These are phyloP conservation scores for Neohortaea acidophila DNA, from an alignment of 495 filamentous ascomycete species.

Conservation along the genomic window DNA sequence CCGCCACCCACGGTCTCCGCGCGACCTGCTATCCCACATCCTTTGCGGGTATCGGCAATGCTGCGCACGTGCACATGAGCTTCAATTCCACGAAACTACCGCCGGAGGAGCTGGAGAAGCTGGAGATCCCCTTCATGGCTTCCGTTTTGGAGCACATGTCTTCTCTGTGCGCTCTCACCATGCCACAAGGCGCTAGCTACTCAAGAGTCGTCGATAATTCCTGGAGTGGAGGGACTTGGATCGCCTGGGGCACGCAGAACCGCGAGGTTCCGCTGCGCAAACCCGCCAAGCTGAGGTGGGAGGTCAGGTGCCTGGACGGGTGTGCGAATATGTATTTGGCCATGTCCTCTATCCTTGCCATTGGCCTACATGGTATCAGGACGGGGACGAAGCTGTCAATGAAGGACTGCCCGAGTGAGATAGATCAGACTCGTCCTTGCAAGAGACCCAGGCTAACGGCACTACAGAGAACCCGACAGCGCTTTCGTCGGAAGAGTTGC, in stretches of 20 bases:
- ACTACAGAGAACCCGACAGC: conserved; percentile 21
- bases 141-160: conserved; percentile 49
- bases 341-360: conserved; percentile 48
- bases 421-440: not conserved
- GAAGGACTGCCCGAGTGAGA: conserved; percentile 45
- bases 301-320: conserved; percentile 55
- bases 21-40: conserved; percentile 72
- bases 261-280: conserved; percentile 51
- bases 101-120: conserved; percentile 14
- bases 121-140: conserved; percentile 36
- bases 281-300: conserved; percentile 43
- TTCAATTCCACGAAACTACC: conserved; percentile 29
- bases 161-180: conserved; percentile 50
- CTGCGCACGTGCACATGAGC: conserved; percentile 53
- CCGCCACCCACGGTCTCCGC: conserved; percentile 43
- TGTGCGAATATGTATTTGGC: conserved; percentile 59
- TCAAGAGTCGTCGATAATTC: conserved; percentile 45
- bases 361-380: conserved; percentile 46
- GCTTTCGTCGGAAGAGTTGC: conserved; percentile 35
- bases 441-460: not conserved
- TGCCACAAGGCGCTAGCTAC: conserved; percentile 45
- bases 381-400: conserved; percentile 29
- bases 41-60: conserved; percentile 45
- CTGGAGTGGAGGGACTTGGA: conserved; percentile 64
- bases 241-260: conserved; percentile 64